phyloP scores from a whole-genome alignment of 2,329 filamentous ascomycete genomes.

The Trichoderma endophyticum region DNA sequence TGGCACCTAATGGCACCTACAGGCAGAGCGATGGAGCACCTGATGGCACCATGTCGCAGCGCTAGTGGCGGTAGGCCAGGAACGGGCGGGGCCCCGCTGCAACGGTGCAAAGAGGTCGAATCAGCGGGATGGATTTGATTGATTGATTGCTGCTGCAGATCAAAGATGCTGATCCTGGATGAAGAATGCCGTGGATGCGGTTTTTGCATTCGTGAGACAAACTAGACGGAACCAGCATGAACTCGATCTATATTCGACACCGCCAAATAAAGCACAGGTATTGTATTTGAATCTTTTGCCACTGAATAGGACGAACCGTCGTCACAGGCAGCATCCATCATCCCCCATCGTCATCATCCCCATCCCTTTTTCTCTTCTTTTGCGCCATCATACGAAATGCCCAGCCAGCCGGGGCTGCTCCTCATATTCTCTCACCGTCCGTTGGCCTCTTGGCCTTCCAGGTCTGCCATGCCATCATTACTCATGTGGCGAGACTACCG shows the following conservation, averaged over 20 bases:
- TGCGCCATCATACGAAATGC: not conserved
- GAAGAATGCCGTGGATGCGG: not conserved
- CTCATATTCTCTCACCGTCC: not conserved
- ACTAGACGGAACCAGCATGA: not conserved
- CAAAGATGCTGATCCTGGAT: not conserved
- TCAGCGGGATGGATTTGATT: not conserved
- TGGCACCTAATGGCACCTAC: not conserved
- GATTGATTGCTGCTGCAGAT: not conserved
- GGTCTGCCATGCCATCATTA: not conserved
- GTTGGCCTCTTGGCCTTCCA: not conserved
- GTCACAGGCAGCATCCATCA: not conserved
- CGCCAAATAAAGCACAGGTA: not conserved
- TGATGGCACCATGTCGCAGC: constrained; percentile 11
- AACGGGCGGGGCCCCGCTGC: constrained; percentile 17
- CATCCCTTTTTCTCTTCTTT: not conserved
- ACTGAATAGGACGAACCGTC: not conserved
- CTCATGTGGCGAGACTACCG: not conserved
- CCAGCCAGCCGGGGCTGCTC: not conserved
- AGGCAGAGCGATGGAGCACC: not conserved
- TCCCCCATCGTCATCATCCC: not conserved
- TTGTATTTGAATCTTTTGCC: not conserved
- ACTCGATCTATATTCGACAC: not conserved
- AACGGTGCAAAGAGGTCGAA: not conserved
- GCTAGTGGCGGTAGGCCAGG: constrained; percentile 19
- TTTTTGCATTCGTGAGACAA: not conserved